phyloP scores from a whole-genome alignment of 2,329 filamentous ascomycete genomes.

The Fusarium illudens region DNA sequence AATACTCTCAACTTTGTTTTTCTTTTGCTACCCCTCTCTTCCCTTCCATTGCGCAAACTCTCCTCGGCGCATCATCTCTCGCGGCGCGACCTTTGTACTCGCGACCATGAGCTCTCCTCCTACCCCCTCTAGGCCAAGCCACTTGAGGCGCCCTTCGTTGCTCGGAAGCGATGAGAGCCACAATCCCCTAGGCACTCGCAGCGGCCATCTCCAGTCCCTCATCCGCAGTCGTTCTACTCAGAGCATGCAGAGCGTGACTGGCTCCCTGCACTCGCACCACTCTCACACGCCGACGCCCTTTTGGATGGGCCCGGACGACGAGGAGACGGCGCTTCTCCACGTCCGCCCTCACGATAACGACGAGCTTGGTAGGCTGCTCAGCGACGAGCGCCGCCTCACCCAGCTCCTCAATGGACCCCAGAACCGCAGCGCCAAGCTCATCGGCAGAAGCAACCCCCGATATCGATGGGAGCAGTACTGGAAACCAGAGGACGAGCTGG shows the following conservation, averaged over 20 bases:
- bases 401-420: slow-evolving; percentile 71
- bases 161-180: slow-evolving; percentile 47
- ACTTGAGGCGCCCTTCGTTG: slow-evolving; percentile 45
- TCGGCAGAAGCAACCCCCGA: slow-evolving; percentile 85
- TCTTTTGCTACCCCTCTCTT: slow-evolving; percentile 4
- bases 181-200: slow-evolving; percentile 48
- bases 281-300: slow-evolving; percentile 24
- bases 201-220: slow-evolving; percentile 50
- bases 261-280: slow-evolving; percentile 34
- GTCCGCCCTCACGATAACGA: slow-evolving; percentile 50
- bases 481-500: slow-evolving; percentile 80
- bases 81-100: slow-evolving; percentile 15
- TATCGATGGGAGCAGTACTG: slow-evolving; percentile 90
- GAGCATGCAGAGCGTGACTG: slow-evolving; percentile 44
- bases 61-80: not conserved
- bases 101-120: slow-evolving; percentile 47
- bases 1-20: not conserved
- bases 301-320: slow-evolving; percentile 44
- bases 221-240: slow-evolving; percentile 51
- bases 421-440: slow-evolving; percentile 84
- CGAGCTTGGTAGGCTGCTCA: slow-evolving; percentile 54
- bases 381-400: slow-evolving; percentile 67
- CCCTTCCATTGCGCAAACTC: not conserved
- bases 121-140: slow-evolving; percentile 38
- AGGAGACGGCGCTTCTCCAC: slow-evolving; percentile 42